Evolutionary conservation across 2,329 filamentous ascomycete genomes (phyloP).

Genomic region (Dothistroma pini): DNA sequence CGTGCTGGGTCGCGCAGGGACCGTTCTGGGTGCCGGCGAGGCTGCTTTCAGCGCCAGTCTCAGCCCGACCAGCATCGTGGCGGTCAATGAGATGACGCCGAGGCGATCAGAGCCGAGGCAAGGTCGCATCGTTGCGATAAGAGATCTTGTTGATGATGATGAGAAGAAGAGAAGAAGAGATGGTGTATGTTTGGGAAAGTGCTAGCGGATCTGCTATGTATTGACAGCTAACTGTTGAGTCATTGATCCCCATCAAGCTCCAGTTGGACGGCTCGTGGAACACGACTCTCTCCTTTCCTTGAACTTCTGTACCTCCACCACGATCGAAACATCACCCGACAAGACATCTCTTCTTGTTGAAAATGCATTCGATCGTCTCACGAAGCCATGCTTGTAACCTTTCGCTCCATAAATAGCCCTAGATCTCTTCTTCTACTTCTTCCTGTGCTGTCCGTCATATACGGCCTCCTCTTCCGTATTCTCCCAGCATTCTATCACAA

Average conservation of each 20-base stretch:
- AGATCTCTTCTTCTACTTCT: neutral
- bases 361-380: neutral
- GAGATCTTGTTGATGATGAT: neutral
- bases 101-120: too few species aligned
- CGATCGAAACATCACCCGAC: neutral
- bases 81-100: too few species aligned
- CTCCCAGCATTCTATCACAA: neutral
- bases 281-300: neutral
- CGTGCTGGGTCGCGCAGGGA: too few species aligned
- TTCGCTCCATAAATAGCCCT: neutral
- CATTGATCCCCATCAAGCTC: neutral
- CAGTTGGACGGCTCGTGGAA: neutral
- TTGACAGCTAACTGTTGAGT: too few species aligned
- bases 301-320: neutral
- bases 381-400: neutral
- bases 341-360: neutral
- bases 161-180: neutral
- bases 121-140: neutral
- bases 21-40: too few species aligned
- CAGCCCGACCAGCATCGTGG: too few species aligned
- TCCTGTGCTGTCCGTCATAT: neutral
- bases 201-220: neutral
- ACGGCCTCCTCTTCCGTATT: neutral
- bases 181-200: neutral
- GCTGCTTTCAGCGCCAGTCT: too few species aligned